Evolutionary conservation across 441 rosid genomes (phyloP), one percentile per base, ranked within the genome.

Genomic region (Erodium moschatum): DNA sequence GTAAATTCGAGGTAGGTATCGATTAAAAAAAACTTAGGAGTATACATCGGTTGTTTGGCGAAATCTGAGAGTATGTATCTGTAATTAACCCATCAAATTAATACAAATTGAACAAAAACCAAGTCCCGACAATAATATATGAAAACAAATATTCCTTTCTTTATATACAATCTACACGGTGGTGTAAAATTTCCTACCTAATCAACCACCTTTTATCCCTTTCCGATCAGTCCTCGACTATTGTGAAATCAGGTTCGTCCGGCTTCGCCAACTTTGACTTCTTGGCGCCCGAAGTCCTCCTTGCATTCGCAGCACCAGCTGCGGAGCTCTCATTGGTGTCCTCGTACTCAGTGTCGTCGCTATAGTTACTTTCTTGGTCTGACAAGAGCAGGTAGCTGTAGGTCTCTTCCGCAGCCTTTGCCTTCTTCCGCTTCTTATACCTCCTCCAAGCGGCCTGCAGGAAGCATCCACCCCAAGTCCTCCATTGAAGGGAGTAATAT

Each of bases 401-500:
- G 89, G 70, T 92, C 91, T 1, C 79, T 68, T 10, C 40, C 46
- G 16, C 67, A 65, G 70, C 16, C 69, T 68, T 74, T 67, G 82
- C 96, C 69, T 75, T 69, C 76, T 67, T 77, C 79, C 89, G 84
- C 79, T 81, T 87, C 79, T 84, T 87, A 78, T 84, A 82, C 60
- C 87, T 85, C 5, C 83, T 84, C 98, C 94, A 92, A 48, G 91
- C 96, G 0, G 97, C 91, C 71, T 90, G 97, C 67, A 90, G 84
- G 81, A 92, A 89, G 83, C 97, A 87, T 46, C 92, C 91, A 44
- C 96, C 94, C 97, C 98, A 92, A 64, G 91, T 89, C 76, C 97
- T 90, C 98, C 98, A 89, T 70, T 92, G 98, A 70, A 85, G 90
- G 77, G 98, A 92, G 74, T 92, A 88, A 60, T 85, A 90, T 68